Evolutionary conservation across 2,329 filamentous ascomycete genomes (phyloP).

Genomic region (Cercospora nicotianae): DNA sequence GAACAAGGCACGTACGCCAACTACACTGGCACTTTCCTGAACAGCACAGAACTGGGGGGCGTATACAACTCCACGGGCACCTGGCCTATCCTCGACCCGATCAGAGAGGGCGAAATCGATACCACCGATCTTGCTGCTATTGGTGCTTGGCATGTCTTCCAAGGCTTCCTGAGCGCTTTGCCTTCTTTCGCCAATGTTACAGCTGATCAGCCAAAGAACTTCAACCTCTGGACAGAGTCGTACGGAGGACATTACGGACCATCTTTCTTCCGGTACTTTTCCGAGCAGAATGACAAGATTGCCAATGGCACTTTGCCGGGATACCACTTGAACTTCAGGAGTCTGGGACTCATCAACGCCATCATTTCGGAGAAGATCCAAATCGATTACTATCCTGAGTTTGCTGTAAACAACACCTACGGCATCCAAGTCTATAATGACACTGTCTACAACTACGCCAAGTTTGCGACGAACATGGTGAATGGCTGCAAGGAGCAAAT

Average conservation of each 20-base stretch:
- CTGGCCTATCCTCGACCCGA: conserved; percentile 53
- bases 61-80: conserved; percentile 40
- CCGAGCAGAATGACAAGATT: conserved; percentile 40
- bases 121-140: conserved; percentile 59
- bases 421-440: conserved; percentile 58
- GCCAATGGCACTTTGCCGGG: conserved; percentile 39
- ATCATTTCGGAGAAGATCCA: conserved; percentile 53
- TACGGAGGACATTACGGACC: conserved; percentile 37
- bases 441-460: conserved; percentile 57
- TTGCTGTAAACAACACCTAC: conserved; percentile 56
- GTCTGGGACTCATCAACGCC: conserved; percentile 56
- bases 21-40: conserved; percentile 49
- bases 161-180: conserved; percentile 55
- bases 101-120: conserved; percentile 45
- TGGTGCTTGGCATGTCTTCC: conserved; percentile 57
- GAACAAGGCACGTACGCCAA: conserved; percentile 23
- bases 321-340: conserved; percentile 36
- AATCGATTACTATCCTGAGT: conserved; percentile 60
- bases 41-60: conserved; percentile 40
- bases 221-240: conserved; percentile 38
- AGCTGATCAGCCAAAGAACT: conserved; percentile 47
- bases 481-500: conserved; percentile 54
- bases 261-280: conserved; percentile 36
- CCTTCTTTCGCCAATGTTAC: conserved; percentile 46
- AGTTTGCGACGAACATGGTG: conserved; percentile 53